Conservation (phyloP, 441 rosid species). For the Gossypium davidsonii region DNA sequence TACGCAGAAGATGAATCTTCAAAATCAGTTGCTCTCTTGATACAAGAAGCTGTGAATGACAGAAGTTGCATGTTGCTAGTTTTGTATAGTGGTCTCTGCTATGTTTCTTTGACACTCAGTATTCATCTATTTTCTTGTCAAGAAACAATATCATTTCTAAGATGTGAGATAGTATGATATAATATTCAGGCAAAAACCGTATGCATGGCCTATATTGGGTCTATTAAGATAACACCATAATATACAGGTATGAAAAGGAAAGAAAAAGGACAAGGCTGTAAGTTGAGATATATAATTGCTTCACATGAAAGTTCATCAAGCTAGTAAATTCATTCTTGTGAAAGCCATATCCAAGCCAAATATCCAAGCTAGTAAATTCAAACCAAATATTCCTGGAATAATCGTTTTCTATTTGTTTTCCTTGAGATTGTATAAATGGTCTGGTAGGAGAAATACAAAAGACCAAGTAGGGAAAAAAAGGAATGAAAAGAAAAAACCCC, state of each 20-base stretch:
- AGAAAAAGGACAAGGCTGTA: not conserved
- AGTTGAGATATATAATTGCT: slow-evolving; percentile 1
- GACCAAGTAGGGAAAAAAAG: not conserved
- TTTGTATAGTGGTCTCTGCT: not conserved
- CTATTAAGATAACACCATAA: not conserved
- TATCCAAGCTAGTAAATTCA: not conserved
- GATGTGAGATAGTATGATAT: not conserved
- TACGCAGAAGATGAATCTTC: not conserved
- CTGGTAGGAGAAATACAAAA: not conserved
- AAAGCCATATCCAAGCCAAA: not conserved
- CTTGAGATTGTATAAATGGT: not conserved
- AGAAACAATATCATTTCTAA: not conserved
- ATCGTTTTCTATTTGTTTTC: not conserved
- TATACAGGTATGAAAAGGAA: not conserved
- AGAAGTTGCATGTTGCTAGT: not conserved
- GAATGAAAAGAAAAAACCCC: not conserved
- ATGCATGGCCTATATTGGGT: not conserved
- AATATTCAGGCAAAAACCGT: not conserved
- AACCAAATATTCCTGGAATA: not conserved
- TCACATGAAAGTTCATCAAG: slow-evolving; percentile 5
- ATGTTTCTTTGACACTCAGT: not conserved
- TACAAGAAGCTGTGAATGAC: not conserved
- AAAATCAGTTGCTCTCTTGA: not conserved
- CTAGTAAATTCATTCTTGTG: not conserved
- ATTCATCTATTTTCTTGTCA: not conserved